These are phyloP conservation scores for Zizania palustris DNA, from an alignment of 202 grass and related monocot genomes.

Conservation along the genomic window DNA sequence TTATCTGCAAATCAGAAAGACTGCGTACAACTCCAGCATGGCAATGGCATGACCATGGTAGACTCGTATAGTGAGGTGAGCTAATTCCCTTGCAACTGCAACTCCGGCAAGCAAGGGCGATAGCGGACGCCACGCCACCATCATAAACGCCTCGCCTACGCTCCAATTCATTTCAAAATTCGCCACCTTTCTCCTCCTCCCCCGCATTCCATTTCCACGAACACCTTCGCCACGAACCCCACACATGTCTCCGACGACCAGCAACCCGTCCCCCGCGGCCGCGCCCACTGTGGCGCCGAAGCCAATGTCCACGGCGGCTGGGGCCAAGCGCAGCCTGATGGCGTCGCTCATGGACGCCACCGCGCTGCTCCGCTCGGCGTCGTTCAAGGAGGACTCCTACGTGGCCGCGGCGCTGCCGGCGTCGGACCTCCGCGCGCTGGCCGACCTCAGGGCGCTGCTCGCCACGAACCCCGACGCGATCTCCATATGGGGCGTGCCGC, in stretches of 20 bases:
- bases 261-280: constrained; percentile 33
- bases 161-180: constrained; percentile 12
- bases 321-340: constrained; percentile 75
- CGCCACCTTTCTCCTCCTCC: background rate
- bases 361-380: constrained; percentile 58
- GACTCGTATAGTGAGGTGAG: too few relatives aligned
- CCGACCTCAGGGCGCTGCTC: constrained; percentile 72
- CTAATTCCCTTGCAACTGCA: too few relatives aligned
- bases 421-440: constrained; percentile 69
- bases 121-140: too few relatives aligned
- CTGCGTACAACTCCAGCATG: too few relatives aligned
- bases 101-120: too few relatives aligned
- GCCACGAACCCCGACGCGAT: constrained; percentile 60
- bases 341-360: constrained; percentile 82
- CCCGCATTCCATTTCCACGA: background rate
- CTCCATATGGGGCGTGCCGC: constrained; percentile 84
- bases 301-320: too few relatives aligned
- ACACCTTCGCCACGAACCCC: background rate
- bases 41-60: too few relatives aligned
- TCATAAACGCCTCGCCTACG: background rate
- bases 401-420: constrained; percentile 68
- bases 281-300: background rate
- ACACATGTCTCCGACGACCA: constrained; percentile 51
- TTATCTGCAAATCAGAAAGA: too few relatives aligned
- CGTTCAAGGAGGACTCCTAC: constrained; percentile 98